phyloP scores from a whole-genome alignment of 257 asterid species.

The Capsicum rhomboideum region DNA sequence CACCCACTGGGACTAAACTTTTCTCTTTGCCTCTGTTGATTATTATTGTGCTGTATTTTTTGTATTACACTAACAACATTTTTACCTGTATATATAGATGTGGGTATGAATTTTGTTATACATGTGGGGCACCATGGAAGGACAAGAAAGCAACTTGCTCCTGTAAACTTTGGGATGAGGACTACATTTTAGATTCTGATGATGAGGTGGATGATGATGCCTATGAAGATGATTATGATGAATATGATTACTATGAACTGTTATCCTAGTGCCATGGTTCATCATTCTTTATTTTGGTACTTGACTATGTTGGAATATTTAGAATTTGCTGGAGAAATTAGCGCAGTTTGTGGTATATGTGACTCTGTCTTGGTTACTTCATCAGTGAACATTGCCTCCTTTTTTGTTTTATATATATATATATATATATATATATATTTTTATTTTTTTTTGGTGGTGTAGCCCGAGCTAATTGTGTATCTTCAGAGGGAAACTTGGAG shows the following conservation, averaged over 20 bases:
- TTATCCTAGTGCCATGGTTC: neutral
- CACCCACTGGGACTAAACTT: neutral
- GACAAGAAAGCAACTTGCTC: conserved; percentile 21
- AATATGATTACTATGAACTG: neutral
- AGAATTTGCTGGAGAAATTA: neutral
- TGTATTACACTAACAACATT: neutral
- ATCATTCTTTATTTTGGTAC: neutral
- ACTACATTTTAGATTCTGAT: conserved; percentile 7
- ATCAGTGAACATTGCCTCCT: neutral
- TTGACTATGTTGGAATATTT: neutral
- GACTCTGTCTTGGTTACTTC: neutral
- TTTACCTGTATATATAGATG: conserved; percentile 30
- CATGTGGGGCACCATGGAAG: conserved; percentile 31
- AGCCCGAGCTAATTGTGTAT: neutral
- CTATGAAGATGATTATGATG: neutral
- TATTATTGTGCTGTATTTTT: neutral
- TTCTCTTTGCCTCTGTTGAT: neutral
- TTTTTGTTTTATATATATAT: neutral
- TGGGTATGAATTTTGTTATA: conserved; percentile 46
- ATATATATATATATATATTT: no score
- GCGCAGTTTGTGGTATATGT: neutral
- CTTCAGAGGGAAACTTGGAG: neutral
- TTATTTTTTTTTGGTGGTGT: neutral
- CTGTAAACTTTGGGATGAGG: conserved; percentile 31
- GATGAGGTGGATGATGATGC: neutral